phyloP scores from a whole-genome alignment of 805 yeast species.

The Lipomyces yamanashiensis region DNA sequence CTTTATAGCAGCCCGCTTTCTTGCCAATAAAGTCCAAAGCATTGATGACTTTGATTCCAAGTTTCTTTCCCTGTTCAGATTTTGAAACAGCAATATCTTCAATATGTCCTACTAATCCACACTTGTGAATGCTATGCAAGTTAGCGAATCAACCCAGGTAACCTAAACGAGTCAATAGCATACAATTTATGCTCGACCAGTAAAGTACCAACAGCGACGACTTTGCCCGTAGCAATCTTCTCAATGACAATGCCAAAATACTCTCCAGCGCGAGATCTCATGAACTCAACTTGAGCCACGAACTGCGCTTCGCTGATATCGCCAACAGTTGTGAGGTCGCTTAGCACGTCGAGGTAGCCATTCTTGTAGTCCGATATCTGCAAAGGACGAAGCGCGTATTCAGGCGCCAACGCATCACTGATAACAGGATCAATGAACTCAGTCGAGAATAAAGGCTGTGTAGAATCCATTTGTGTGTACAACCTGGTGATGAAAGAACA shows the following conservation, averaged over 20 bases:
- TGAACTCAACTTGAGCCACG: constrained; percentile 56
- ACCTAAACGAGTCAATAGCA: background rate
- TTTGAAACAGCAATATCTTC: constrained; percentile 87
- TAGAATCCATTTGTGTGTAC: background rate
- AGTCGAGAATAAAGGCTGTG: constrained; percentile 5
- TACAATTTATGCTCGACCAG: constrained; percentile 71
- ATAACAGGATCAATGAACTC: constrained; percentile 39
- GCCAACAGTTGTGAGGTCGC: constrained; percentile 83
- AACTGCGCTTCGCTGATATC: constrained; percentile 60
- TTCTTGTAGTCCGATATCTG: constrained; percentile 59
- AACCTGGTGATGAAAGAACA: background rate
- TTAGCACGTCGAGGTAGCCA: constrained; percentile 66
- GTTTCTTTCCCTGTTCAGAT: constrained; percentile 78
- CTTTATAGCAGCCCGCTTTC: constrained; percentile 76
- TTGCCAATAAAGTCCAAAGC: constrained; percentile 64
- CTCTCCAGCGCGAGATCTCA: constrained; percentile 57
- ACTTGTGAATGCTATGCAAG: constrained; percentile 63
- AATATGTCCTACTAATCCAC: constrained; percentile 89
- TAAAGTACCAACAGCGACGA: constrained; percentile 85
- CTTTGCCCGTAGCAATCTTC: constrained; percentile 50
- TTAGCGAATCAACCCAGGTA: background rate
- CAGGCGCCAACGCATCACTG: constrained; percentile 49
- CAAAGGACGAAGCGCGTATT: constrained; percentile 67
- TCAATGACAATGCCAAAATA: constrained; percentile 76
- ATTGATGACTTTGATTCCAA: constrained; percentile 72